Evolutionary conservation across 176 grass and related monocot genomes (phyloP).

Genomic region (Stipa capillata): DNA sequence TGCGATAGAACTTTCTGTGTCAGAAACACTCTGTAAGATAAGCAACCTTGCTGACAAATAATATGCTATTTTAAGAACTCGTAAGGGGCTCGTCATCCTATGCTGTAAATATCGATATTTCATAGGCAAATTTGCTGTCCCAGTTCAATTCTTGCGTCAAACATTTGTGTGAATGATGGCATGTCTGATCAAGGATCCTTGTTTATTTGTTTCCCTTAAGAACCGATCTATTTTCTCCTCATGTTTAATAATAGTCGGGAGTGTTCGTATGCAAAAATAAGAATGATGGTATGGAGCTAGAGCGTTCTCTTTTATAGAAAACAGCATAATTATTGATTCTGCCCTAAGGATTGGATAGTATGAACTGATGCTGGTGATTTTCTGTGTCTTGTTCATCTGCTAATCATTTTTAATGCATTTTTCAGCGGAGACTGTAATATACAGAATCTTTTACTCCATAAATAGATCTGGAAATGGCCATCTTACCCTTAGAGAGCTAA

Average conservation of each 20-base stretch:
- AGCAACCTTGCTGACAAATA: background rate
- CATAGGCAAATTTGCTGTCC: background rate
- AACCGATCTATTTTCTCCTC: background rate
- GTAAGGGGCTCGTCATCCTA: background rate
- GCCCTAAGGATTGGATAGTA: background rate
- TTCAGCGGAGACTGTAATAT: slow-evolving; percentile 98
- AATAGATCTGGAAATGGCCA: slow-evolving; percentile 96
- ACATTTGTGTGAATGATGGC: background rate
- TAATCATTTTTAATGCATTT: slow-evolving; percentile 26
- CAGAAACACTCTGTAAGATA: background rate
- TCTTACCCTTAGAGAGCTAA: slow-evolving; percentile 88
- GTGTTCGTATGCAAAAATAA: background rate
- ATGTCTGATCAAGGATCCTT: background rate
- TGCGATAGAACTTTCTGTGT: background rate
- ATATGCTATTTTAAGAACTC: background rate
- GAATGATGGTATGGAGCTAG: background rate
- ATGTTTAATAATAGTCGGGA: background rate
- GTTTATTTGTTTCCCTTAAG: background rate
- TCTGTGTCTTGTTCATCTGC: background rate
- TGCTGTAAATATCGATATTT: background rate
- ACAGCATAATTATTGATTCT: background rate
- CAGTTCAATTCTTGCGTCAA: background rate
- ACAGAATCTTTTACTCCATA: slow-evolving; percentile 99
- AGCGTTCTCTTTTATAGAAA: background rate
- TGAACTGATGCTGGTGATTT: background rate